Percentiles rank a stretch among this genome's conserved stretches.
phyloP scores from a whole-genome alignment of 192 early-diverging fungal species.

The Backusella luteola region DNA sequence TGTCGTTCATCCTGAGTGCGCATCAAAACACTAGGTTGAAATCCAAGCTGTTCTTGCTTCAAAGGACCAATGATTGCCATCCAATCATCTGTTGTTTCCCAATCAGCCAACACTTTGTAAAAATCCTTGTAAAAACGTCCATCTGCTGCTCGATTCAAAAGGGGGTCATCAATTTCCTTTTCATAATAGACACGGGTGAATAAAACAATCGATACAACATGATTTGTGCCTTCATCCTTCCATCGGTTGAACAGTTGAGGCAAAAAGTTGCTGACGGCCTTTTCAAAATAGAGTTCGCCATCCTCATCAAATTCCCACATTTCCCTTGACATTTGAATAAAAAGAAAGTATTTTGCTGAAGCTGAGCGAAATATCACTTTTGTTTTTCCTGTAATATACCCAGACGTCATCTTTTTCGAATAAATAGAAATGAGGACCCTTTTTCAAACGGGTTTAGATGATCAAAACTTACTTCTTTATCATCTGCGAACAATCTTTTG shows the following conservation, averaged over 20 bases:
- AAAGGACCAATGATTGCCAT: conserved; percentile 57
- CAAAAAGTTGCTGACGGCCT: conserved; percentile 86
- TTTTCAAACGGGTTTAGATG: not conserved
- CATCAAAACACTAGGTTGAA: conserved; percentile 66
- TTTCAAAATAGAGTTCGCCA: conserved; percentile 93
- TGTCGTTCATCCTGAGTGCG: conserved; percentile 44
- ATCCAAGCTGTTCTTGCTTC: conserved; percentile 76
- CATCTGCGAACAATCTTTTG: conserved; percentile 73
- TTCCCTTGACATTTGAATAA: conserved; percentile 95
- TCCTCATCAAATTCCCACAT: conserved; percentile 99
- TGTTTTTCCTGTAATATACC: conserved; percentile 77
- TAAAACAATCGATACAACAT: conserved; percentile 93
- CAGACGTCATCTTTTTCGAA: conserved; percentile 62
- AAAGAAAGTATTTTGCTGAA: conserved; percentile 91
- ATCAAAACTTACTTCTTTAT: conserved; percentile 44
- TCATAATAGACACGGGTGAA: conserved; percentile 87
- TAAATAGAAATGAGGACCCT: not conserved
- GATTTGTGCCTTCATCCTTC: conserved; percentile 80
- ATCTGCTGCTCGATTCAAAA: conserved; percentile 44
- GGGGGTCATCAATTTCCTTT: conserved; percentile 40
- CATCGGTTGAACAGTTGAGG: conserved; percentile 87
- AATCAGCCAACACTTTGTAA: conserved; percentile 93
- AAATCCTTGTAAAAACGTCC: conserved; percentile 85
- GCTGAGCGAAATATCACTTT: conserved; percentile 90
- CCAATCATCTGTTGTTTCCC: conserved; percentile 84